Evolutionary conservation across 345 rosid genomes (phyloP).

Genomic region (Bruguiera sexangula): DNA sequence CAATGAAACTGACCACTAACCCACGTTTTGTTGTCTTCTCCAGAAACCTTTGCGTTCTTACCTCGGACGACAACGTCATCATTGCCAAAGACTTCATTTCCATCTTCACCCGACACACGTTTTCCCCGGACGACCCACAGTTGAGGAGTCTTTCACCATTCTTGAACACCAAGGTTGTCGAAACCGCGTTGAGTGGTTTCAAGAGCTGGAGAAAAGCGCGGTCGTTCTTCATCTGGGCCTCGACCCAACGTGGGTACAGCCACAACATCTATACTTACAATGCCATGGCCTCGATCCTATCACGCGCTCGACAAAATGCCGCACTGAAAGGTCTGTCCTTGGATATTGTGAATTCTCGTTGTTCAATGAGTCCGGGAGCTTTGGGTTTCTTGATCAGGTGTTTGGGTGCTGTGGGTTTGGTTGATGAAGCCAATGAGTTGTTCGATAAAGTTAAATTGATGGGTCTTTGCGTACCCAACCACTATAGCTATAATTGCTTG

Average conservation of each 20-base stretch:
- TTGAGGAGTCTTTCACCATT: slow-evolving; percentile 47
- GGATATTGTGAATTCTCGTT: slow-evolving; percentile 47
- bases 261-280: slow-evolving; percentile 69
- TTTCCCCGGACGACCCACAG: slow-evolving; percentile 42
- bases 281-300: slow-evolving; percentile 81
- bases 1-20: slow-evolving; percentile 1
- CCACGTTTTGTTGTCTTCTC: slow-evolving; percentile 17
- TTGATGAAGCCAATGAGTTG: slow-evolving; percentile 57
- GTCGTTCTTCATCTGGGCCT: slow-evolving; percentile 64
- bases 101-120: slow-evolving; percentile 53
- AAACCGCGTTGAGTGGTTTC: slow-evolving; percentile 50
- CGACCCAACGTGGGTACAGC: slow-evolving; percentile 53
- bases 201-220: slow-evolving; percentile 56
- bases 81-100: slow-evolving; percentile 41
- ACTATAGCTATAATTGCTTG: slow-evolving; percentile 73
- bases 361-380: slow-evolving; percentile 71
- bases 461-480: slow-evolving; percentile 67
- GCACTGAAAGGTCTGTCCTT: slow-evolving; percentile 45
- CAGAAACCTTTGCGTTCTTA: slow-evolving; percentile 18
- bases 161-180: slow-evolving; percentile 60
- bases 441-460: slow-evolving; percentile 53
- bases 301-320: slow-evolving; percentile 92
- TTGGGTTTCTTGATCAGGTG: slow-evolving; percentile 76
- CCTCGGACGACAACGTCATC: slow-evolving; percentile 29
- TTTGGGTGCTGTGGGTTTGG: slow-evolving; percentile 63